A percentile compares a stretch with the other conserved stretches of the same genome.
These are phyloP conservation scores for Aspergillus sp. DNA, from an alignment of 2,329 filamentous ascomycete species.

Conservation along the genomic window DNA sequence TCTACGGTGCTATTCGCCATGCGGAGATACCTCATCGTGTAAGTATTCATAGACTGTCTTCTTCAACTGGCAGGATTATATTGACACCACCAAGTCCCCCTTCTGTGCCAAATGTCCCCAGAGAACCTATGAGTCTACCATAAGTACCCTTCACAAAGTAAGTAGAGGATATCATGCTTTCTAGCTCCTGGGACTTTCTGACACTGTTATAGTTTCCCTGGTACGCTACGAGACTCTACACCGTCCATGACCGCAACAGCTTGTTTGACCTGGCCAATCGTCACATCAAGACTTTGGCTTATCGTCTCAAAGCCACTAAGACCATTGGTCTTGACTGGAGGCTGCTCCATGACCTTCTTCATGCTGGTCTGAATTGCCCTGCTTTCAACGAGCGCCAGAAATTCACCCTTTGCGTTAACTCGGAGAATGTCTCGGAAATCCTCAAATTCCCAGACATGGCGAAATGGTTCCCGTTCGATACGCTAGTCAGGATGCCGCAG, in stretches of 20 bases:
- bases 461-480: constrained; percentile 36
- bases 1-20: constrained; percentile 39
- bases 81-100: constrained; percentile 33
- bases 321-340: constrained; percentile 33
- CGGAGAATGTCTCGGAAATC: constrained; percentile 14
- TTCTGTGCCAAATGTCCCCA: constrained; percentile 44
- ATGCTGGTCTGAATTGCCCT: constrained; percentile 34
- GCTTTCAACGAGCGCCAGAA: constrained; percentile 40
- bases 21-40: constrained; percentile 44
- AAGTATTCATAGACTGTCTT: constrained; percentile 17
- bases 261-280: constrained; percentile 39
- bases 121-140: constrained; percentile 46
- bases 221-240: constrained; percentile 39
- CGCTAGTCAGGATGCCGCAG: constrained; percentile 19
- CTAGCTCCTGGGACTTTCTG: constrained; percentile 4
- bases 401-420: constrained; percentile 23
- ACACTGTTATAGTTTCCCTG: constrained; percentile 41
- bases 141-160: constrained; percentile 46
- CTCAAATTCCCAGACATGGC: constrained; percentile 17
- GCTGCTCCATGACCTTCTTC: constrained; percentile 32
- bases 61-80: background rate
- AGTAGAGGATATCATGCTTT: background rate
- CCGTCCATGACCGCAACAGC: constrained; percentile 38
- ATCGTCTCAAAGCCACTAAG: constrained; percentile 45
- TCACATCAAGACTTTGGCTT: constrained; percentile 62